phyloP scores from a whole-genome alignment of 352 stramenopile genomes.

The Globisporangium paroecandrum region DNA sequence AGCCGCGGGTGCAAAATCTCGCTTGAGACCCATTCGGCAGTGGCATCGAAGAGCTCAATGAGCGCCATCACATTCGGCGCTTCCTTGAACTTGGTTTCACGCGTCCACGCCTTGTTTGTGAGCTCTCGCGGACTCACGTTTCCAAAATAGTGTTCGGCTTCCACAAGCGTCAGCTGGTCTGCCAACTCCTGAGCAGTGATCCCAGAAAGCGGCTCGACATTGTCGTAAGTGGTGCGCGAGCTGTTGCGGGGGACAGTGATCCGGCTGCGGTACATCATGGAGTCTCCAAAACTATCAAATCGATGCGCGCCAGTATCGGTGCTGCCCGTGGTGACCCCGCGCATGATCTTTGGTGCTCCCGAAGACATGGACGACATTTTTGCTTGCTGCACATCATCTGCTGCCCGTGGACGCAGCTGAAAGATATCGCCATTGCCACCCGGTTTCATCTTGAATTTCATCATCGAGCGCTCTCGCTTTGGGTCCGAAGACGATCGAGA shows the following conservation, averaged over 20 bases:
- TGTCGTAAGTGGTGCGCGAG: slow-evolving; percentile 73
- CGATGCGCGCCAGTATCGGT: slow-evolving; percentile 13
- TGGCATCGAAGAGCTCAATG: slow-evolving; percentile 85
- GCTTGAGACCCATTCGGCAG: slow-evolving; percentile 83
- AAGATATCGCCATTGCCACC: slow-evolving; percentile 50
- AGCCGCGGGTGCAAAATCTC: slow-evolving; percentile 85
- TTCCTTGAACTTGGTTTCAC: slow-evolving; percentile 75
- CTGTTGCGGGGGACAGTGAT: slow-evolving; percentile 55
- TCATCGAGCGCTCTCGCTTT: slow-evolving; percentile 62
- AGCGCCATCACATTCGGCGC: slow-evolving; percentile 79
- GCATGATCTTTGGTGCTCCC: slow-evolving; percentile 53
- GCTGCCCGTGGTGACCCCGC: slow-evolving; percentile 66
- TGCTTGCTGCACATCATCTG: slow-evolving; percentile 5
- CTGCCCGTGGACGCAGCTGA: slow-evolving; percentile 36
- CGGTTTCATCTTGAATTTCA: slow-evolving; percentile 59
- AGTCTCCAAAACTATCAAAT: slow-evolving; percentile 67
- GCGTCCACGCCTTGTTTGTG: slow-evolving; percentile 87
- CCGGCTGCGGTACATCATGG: slow-evolving; percentile 51
- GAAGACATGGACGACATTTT: slow-evolving; percentile 18
- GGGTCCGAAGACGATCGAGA: slow-evolving; percentile 71
- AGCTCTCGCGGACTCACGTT: slow-evolving; percentile 71
- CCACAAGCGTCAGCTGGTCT: slow-evolving; percentile 79
- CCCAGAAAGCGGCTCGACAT: slow-evolving; percentile 64
- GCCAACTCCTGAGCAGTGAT: slow-evolving; percentile 64
- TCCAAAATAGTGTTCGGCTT: slow-evolving; percentile 72